Evolutionary conservation across 139 green algal species (phyloP).

Genomic region (Tetradesmus lagerheimii): DNA sequence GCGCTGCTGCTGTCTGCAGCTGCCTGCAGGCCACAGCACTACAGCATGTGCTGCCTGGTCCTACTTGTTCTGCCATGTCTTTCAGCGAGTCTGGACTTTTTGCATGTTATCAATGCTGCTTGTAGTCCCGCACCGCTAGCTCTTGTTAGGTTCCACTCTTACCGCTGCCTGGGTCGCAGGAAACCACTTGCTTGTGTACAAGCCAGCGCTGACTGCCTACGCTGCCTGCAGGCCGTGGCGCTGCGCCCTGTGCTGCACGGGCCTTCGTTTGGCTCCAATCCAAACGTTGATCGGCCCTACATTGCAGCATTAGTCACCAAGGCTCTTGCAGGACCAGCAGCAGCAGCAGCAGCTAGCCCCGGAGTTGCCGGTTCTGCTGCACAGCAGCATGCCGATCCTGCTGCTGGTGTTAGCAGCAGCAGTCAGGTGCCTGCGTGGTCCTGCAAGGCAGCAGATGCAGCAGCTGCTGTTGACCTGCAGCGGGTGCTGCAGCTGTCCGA

Average conservation of each 20-base stretch:
- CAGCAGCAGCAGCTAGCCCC: not conserved
- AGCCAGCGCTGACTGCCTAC: not conserved
- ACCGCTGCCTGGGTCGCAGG: too few relatives aligned
- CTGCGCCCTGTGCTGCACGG: not conserved
- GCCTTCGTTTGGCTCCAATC: not conserved
- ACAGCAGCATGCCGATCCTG: not conserved
- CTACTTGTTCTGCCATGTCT: too few relatives aligned
- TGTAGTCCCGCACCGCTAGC: too few relatives aligned
- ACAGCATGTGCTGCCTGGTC: too few relatives aligned
- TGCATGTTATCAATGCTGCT: too few relatives aligned
- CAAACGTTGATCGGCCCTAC: not conserved
- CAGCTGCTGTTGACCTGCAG: not conserved
- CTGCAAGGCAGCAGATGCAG: not conserved
- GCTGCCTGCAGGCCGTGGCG: not conserved
- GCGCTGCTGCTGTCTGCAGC: too few relatives aligned
- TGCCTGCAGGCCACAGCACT: too few relatives aligned
- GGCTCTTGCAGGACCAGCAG: not conserved
- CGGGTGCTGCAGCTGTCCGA: slow-evolving; percentile 14
- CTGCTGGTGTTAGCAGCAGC: not conserved
- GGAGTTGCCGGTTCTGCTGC: not conserved
- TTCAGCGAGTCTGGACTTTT: too few relatives aligned
- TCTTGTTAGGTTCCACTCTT: too few relatives aligned
- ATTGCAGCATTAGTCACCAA: slow-evolving; percentile 16
- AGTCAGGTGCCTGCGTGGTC: not conserved
- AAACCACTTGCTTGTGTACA: too few relatives aligned